Percentiles rank a stretch among this genome's conserved stretches.
Conservation (phyloP, 306 rosid species). For the Psophocarpus tetragonolobus region DNA sequence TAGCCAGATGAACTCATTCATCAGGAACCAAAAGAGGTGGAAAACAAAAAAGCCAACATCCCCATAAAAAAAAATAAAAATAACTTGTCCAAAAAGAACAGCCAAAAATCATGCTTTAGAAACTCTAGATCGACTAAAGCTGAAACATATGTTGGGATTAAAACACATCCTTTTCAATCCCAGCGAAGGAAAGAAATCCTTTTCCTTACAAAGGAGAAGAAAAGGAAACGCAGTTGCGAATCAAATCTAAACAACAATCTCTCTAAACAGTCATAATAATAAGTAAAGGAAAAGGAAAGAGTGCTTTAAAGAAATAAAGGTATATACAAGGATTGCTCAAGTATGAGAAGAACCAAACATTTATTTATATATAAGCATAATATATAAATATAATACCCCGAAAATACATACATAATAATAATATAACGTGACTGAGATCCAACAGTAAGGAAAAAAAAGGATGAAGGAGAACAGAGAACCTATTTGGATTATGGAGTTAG, state of each 20-base stretch:
- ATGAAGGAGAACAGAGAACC: background rate
- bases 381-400: background rate
- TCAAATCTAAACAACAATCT: background rate
- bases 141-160: background rate
- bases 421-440: constrained; percentile 44
- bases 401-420: background rate
- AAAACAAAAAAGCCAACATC: constrained; percentile 4
- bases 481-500: background rate
- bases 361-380: background rate
- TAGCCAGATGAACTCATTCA: constrained; percentile 22
- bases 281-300: background rate
- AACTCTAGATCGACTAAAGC: background rate
- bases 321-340: background rate
- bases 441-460: constrained; percentile 3
- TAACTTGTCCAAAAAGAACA: background rate
- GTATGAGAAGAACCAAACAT: constrained; percentile 3
- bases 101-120: background rate
- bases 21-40: constrained; percentile 21
- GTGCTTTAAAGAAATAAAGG: background rate
- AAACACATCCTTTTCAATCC: background rate
- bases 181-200: background rate
- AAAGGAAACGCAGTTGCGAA: background rate
- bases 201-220: background rate
- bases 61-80: background rate
- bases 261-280: background rate